Evolutionary conservation across 176 grass and related monocot species (phyloP).

Genomic region (Aegilops speltoides): DNA sequence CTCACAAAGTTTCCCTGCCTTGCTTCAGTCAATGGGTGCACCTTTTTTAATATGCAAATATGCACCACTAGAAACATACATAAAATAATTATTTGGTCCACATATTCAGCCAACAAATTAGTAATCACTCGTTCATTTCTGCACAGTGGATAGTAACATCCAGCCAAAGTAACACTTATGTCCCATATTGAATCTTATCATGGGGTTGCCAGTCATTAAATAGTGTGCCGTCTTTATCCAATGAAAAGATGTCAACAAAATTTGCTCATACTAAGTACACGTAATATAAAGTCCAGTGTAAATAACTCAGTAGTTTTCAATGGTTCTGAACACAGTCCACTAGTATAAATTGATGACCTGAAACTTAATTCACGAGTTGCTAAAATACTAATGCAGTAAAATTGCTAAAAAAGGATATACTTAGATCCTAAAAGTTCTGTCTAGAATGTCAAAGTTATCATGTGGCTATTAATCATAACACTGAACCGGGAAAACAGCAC

Average conservation of each 20-base stretch:
- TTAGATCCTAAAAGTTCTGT: background rate
- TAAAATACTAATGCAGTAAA: background rate
- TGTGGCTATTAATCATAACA: background rate
- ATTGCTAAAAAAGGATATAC: background rate
- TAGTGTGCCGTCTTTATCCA: background rate
- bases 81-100: background rate
- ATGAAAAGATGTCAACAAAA: background rate
- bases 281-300: background rate
- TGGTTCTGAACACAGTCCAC: background rate
- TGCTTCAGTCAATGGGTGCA: background rate
- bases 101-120: constrained; percentile 9
- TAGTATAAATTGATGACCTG: constrained; percentile 10
- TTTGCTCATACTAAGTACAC: background rate
- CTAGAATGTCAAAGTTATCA: background rate
- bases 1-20: background rate
- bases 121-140: background rate
- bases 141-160: background rate
- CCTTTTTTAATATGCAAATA: background rate
- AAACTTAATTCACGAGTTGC: background rate
- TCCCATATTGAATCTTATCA: background rate
- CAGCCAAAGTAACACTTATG: background rate
- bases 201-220: background rate
- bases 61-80: background rate
- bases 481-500: background rate
- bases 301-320: background rate